Evolutionary conservation across 2,329 filamentous ascomycete species (phyloP), one percentile per base, ranked within the genome.

Genomic region (Curvularia sp.): DNA sequence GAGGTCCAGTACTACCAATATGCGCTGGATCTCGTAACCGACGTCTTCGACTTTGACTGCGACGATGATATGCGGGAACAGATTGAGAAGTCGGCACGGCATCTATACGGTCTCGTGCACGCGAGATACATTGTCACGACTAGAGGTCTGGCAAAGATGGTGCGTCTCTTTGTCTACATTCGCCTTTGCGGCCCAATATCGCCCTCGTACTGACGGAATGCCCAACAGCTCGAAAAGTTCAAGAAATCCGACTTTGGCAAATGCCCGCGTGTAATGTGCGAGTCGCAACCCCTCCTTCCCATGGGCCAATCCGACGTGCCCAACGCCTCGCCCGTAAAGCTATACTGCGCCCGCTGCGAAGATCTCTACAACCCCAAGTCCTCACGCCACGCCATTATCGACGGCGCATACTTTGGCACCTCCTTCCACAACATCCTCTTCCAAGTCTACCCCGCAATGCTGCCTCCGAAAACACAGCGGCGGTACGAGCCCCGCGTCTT

Each of bases 1-100:
- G 95, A 99, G 77, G 95, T 99, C 13, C 92, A 97, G 74, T 97
- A 98, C 83, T 99, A 99, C 74, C 95, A 99, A 79, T 97, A 99
- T 86, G 95, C 95, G 15, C 86, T 99, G 46, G 95, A 99, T 75
- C 87, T 99, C 15, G 92, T 99, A 57, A 99, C 95, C 50, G 95
- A 99, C 73, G 94, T 98, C 49, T 99, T 99, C 79, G 95, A 99
- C 75, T 89, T 98, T 73, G 95, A 99, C 78, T 97, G 95, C 80
- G 94, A 98, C 76, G 95, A 99, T 78, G 94, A 98, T 71, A 96
- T 98, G 88, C 88, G 95, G 64, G 95, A 98, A 82, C 92, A 93
- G 63, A 98, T 99, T 65, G 95, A 99, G 80, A 98, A 97, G 81
- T 96, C 93, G 39, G 95, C 95, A 2, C 86, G 95, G 62, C 95